phyloP scores from a whole-genome alignment of 345 rosid species.

The Corymbia maculata region DNA sequence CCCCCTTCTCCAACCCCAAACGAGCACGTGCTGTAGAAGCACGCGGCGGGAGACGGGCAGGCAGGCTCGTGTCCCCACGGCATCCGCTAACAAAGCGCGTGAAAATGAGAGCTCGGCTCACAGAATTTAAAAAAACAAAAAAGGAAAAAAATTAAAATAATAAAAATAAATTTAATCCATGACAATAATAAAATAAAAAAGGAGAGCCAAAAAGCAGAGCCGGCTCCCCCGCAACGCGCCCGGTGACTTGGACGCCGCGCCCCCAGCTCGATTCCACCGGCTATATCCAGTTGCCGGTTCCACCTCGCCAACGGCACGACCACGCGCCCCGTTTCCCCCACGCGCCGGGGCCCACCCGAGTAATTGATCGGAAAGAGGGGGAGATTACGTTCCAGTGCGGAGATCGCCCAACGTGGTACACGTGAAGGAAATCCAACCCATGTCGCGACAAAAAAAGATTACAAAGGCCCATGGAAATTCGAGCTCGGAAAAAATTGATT shows the following conservation, averaged over 20 bases:
- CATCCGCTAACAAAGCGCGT: not conserved
- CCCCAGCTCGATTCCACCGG: not conserved
- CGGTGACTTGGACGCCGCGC: not conserved
- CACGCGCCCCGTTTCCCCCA: not conserved
- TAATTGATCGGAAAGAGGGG: not conserved
- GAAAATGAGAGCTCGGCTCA: not conserved
- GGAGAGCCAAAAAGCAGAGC: not conserved
- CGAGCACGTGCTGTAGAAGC: not conserved
- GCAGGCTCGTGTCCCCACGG: not conserved
- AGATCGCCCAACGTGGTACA: not conserved
- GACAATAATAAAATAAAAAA: no score
- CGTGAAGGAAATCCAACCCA: not conserved
- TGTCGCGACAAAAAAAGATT: no score
- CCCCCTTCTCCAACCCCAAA: no score
- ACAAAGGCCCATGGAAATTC: rapidly evolving
- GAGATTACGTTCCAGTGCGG: not conserved
- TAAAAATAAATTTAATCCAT: not conserved
- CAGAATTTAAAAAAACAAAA: not conserved
- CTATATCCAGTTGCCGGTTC: not conserved
- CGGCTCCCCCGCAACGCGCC: not conserved
- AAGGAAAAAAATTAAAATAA: no score
- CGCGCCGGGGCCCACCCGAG: not conserved
- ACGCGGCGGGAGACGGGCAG: not conserved
- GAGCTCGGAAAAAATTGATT: not conserved
- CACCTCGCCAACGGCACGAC: not conserved